These are phyloP conservation scores for Anthostomella pinea DNA, from an alignment of 2,329 filamentous ascomycete genomes.

Conservation along the genomic window DNA sequence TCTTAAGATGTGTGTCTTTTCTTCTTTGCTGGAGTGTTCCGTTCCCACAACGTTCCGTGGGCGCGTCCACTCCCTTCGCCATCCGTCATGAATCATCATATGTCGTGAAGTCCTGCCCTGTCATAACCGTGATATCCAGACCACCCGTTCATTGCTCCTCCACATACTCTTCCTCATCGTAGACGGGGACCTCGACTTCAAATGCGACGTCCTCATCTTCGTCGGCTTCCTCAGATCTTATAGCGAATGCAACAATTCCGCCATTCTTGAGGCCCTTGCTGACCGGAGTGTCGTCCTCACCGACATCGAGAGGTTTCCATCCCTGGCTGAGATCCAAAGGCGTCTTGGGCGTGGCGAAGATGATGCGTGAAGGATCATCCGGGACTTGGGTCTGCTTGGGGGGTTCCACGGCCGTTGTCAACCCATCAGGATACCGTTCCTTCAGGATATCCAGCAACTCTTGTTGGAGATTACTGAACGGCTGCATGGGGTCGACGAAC, in stretches of 20 bases:
- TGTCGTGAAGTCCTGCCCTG: too few relatives aligned
- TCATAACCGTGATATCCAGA: constrained; percentile 10
- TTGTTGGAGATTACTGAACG: constrained; percentile 55
- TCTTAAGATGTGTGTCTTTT: too few relatives aligned
- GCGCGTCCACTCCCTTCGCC: too few relatives aligned
- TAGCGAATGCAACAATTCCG: constrained; percentile 47
- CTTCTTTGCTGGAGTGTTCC: too few relatives aligned
- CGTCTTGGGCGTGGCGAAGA: constrained; percentile 45
- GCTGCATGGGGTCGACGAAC: constrained; percentile 56
- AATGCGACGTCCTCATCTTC: constrained; percentile 41
- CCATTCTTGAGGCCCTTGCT: constrained; percentile 46
- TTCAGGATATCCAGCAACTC: constrained; percentile 57
- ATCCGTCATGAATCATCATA: too few relatives aligned
- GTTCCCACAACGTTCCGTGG: too few relatives aligned
- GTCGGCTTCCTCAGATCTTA: constrained; percentile 37
- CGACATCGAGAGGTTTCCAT: constrained; percentile 46
- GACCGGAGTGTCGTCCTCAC: constrained; percentile 38
- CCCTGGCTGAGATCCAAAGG: constrained; percentile 45
- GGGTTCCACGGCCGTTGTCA: constrained; percentile 40
- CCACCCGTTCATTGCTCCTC: constrained; percentile 17
- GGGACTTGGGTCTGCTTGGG: too few relatives aligned
- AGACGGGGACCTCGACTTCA: constrained; percentile 42
- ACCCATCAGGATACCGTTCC: constrained; percentile 54
- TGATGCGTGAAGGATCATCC: constrained; percentile 42
- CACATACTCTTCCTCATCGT: constrained; percentile 42